Percentiles rank a stretch among this genome's conserved stretches.
Conservation (phyloP, 495 filamentous ascomycete genomes). For the Penicillium herquei region DNA sequence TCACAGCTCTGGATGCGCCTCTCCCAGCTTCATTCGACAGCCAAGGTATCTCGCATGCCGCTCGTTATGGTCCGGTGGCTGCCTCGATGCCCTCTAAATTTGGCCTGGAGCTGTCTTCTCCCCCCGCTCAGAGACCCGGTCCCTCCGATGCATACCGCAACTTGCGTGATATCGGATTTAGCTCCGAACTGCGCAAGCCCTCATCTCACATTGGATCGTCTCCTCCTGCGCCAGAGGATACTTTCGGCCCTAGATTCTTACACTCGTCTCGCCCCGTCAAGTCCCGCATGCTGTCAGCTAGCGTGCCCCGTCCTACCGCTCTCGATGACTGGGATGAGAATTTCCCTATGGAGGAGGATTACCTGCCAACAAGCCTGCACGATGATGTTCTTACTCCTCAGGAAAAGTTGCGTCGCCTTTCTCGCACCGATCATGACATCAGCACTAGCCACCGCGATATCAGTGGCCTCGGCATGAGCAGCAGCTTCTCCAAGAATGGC, state of each 20-base stretch:
- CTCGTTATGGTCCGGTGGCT: conserved; percentile 85
- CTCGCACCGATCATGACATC: conserved; percentile 65
- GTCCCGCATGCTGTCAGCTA: conserved; percentile 68
- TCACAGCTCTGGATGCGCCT: conserved; percentile 89
- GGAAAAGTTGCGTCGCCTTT: conserved; percentile 81
- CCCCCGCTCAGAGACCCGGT: conserved; percentile 55
- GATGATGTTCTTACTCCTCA: conserved; percentile 93
- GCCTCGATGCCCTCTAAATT: conserved; percentile 93
- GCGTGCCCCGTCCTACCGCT: conserved; percentile 63
- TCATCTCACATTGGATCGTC: conserved; percentile 62
- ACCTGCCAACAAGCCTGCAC: conserved; percentile 79
- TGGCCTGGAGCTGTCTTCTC: conserved; percentile 71
- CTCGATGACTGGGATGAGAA: conserved; percentile 79
- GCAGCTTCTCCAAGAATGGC: conserved; percentile 70
- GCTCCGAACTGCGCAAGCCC: conserved; percentile 56
- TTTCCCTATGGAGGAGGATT: conserved; percentile 92
- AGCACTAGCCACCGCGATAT: conserved; percentile 58
- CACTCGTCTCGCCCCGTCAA: conserved; percentile 81
- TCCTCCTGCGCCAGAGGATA: conserved; percentile 57
- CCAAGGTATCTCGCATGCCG: conserved; percentile 88
- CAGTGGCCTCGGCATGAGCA: conserved; percentile 59
- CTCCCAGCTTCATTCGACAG: conserved; percentile 96
- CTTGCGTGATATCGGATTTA: conserved; percentile 82
- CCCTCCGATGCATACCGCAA: conserved; percentile 74
- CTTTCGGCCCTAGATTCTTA: conserved; percentile 64